Evolutionary conservation across 345 rosid species (phyloP), one percentile per base, ranked within the genome.

Genomic region (Eutrema heterophyllum): DNA sequence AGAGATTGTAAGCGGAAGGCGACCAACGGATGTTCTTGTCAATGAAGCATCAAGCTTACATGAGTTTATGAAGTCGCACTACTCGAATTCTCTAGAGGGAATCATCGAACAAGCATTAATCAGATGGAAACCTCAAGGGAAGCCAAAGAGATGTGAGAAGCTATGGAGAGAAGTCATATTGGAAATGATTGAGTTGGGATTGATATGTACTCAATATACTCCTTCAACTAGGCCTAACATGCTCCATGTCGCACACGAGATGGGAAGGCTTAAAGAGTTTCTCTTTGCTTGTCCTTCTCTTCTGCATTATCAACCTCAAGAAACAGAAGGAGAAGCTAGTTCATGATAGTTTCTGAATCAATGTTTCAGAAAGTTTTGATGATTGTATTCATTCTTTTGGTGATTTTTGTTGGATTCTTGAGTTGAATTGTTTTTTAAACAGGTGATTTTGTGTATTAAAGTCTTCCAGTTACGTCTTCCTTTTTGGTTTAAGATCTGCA

Each of bases 201-300:
- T 91, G 26, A 63, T 91, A 40, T 95, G 97, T 81, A 87, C 97
- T 1, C 97, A 89, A 32, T 75, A 80, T 57, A 85, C 79, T 68
- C 97, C 97, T 62, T 78, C 88, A 52, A 82, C 85, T 44, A 86
- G 99, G 76, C 99, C 99, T 52, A 85, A 53, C 78, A 95, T 91
- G 99, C 67, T 85, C 6, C 92, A 95, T 72, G 85, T 95, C 1
- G 86, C 96, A 15, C 69, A 73, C 21, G 97, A 92, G 77, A 87
- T 95, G 84, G 90, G 88, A 29, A 71, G 81, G 65, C 82, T 92
- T 49, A 95, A 86, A 85, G 90, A 89, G 11, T 86, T 74, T 75
- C 80, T 95, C 14, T 82, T 87, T 27, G 63, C 58, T 64, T 83
- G 83, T 66, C 60, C 85, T 64, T 80, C 82, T 3, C 72, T 64